These are phyloP conservation scores for Penicillium lividum DNA, from an alignment of 495 filamentous ascomycete species.

Conservation along the genomic window DNA sequence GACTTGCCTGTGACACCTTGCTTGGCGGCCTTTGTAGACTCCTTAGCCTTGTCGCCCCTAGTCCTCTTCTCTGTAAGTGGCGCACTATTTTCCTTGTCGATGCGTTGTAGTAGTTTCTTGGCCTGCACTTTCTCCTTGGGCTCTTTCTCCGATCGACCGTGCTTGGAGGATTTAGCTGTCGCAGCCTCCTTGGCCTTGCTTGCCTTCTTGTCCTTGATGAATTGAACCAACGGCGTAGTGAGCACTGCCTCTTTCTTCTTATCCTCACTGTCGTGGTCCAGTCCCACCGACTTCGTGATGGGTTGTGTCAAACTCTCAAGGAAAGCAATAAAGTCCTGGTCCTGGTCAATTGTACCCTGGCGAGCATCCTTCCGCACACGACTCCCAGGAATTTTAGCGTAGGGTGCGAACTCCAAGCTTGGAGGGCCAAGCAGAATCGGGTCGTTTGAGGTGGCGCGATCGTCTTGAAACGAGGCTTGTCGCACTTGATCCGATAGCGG, in stretches of 20 bases:
- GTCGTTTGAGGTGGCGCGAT: constrained; percentile 66
- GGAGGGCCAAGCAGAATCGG: constrained; percentile 71
- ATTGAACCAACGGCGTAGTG: constrained; percentile 88
- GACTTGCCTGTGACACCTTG: constrained; percentile 55
- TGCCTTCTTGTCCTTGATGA: constrained; percentile 85
- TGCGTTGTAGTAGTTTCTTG: constrained; percentile 47
- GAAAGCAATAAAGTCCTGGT: constrained; percentile 91
- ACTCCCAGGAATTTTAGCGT: constrained; percentile 76
- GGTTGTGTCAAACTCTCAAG: constrained; percentile 84
- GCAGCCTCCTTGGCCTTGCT: constrained; percentile 73
- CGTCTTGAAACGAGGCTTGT: constrained; percentile 67
- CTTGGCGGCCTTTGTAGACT: constrained; percentile 78
- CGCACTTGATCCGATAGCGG: constrained; percentile 67
- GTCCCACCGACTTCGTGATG: constrained; percentile 51
- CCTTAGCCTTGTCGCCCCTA: constrained; percentile 66
- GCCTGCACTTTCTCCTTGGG: constrained; percentile 57
- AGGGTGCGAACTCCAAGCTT: constrained; percentile 76
- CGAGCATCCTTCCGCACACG: constrained; percentile 71
- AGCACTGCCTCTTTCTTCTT: constrained; percentile 65
- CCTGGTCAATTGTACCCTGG: constrained; percentile 93
- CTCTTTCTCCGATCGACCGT: constrained; percentile 60
- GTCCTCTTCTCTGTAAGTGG: constrained; percentile 48
- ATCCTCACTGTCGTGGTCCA: constrained; percentile 52
- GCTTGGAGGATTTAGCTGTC: constrained; percentile 57
- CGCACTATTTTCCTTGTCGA: constrained; percentile 45